Evolutionary conservation across 1,284 basidiomycete genomes (phyloP), one percentile per base, ranked within the genome.

Genomic region (Tremellales sp.): DNA sequence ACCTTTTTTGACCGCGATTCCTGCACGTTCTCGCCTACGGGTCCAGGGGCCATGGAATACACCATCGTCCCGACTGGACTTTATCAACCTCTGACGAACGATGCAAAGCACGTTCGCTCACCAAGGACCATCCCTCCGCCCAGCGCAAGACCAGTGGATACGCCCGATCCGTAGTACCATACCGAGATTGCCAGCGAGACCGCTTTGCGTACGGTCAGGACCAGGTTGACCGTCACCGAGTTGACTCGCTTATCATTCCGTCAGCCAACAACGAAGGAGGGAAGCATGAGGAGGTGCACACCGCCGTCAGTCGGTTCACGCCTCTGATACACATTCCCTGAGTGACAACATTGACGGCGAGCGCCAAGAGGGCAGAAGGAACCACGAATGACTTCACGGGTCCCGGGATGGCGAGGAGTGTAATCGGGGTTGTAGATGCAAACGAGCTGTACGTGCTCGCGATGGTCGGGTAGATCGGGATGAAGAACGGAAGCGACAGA

Each of bases 311-410:
- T 31, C 87, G 78, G 65, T 97, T 85, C 35, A 95, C 92, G 31
- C 92, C 93, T 2, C 87, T 78, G n/a, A 88, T 84, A 70, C 92
- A 97, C 13, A 94, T 53, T 2, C 92, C 77, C 65, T 94, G 90
- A 0, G 91, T 95, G 28, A 85, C 55, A 3, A 91, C 85, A 71
- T 94, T 95, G 25, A 86, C 69, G 5, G 78, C 63, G 27, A 97
- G 79, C 1, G 84, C 81, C 10, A 84, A 51, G 61, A 84, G 79
- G 34, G 84, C 80, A 14, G 75, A 71, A 0, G 88, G 88, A 14
- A 91, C 61, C 6, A 71, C 63, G 1, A 67, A 19, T 27, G 58
- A 46, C 25, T 28, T 22, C 36, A 45, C 45, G 9, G 57, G 47
- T 16, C 39, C 12, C 3, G 65, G 61, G 4, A 70, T 5, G 6